Evolutionary conservation across 1,139 yeast species (phyloP).

Genomic region (Debaryomyces udenii): DNA sequence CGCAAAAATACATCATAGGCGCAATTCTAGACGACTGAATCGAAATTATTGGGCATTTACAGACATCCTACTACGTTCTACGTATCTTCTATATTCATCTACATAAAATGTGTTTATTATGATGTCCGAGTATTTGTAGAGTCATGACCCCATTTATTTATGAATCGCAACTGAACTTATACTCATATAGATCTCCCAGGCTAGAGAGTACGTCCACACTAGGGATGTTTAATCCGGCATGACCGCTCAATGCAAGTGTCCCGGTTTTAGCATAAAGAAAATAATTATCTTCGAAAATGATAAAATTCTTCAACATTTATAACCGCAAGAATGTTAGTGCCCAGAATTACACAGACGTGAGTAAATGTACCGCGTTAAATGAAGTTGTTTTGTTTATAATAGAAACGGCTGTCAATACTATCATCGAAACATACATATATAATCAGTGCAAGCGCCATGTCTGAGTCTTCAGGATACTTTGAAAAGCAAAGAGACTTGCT

Average conservation of each 20-base stretch:
- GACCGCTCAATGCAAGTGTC: slow-evolving; percentile 36
- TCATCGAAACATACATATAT: too few relatives aligned
- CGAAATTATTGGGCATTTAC: too few relatives aligned
- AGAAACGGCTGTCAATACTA: too few relatives aligned
- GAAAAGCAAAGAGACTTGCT: slow-evolving; percentile 49
- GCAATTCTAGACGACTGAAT: too few relatives aligned
- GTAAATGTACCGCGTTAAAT: neutral
- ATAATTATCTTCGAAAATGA: slow-evolving; percentile 7
- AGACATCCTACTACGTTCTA: too few relatives aligned
- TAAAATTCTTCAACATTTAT: neutral
- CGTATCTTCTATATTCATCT: too few relatives aligned
- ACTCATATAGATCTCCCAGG: slow-evolving; percentile 34
- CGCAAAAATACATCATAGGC: too few relatives aligned
- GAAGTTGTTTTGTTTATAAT: neutral
- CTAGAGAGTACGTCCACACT: slow-evolving; percentile 44
- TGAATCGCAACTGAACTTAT: slow-evolving; percentile 34
- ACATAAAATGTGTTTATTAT: neutral
- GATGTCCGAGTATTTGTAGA: slow-evolving; percentile 35
- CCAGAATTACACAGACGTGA: slow-evolving; percentile 4
- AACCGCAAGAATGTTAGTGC: slow-evolving; percentile 1
- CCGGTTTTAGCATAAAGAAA: slow-evolving; percentile 28
- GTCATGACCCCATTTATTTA: slow-evolving; percentile 26
- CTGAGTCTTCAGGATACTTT: slow-evolving; percentile 25
- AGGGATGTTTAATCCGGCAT: slow-evolving; percentile 30
- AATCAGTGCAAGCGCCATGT: slow-evolving; percentile 4